Base-by-base conservation (phyloP, 495 filamentous ascomycete genomes). In the Trichoderma asperelloides region DNA sequence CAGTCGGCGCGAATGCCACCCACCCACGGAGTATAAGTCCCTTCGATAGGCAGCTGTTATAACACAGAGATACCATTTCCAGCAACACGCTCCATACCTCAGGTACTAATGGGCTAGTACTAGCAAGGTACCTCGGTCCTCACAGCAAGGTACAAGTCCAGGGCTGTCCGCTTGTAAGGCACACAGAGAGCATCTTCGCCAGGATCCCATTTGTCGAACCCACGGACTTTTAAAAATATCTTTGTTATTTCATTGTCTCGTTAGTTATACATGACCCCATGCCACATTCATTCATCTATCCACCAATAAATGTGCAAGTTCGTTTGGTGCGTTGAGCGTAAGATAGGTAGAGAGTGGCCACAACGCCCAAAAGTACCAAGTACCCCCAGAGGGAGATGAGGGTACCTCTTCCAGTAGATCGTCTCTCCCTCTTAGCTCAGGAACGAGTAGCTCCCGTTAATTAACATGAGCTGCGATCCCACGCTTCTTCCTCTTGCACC, bases 391-490 rank as follows among this genome's bases (percentile, higher is more conserved):
- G 49, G 49, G 49, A 55, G 49, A 55, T 55, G 49, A 55, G 49
- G 43, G 49, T 55, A 55, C 49, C 49, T 60, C 23, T 11, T 23
- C 55, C 18, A 30, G 27, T 25, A 15, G 25, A 21, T 60, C 55
- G 13, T 15, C 55, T 47, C n/a, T 30, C 55, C 13, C 25, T 60
- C 27, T 60, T 60, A 60, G 55, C 55, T 60, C 55, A 60, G 55
- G 55, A 60, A 60, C 55, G 13, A 60, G 55, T 13, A 60, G 55
- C 55, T 60, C 55, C 25, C 55, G 55, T 60, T 60, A 60, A 60
- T 60, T 60, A 60, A 60, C 25, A 13, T 60, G 55, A n/a, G 49
- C 45, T 49, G 45, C 45, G 45, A 49, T 49, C 45, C 45, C 45
- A 57, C 49, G 49, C 55, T 60, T 60, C 25, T 30, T 30, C 11